A percentile compares a stretch with the other conserved stretches of the same genome.
Evolutionary conservation across 345 rosid genomes (phyloP).

Genomic region (Reutealis trisperma): DNA sequence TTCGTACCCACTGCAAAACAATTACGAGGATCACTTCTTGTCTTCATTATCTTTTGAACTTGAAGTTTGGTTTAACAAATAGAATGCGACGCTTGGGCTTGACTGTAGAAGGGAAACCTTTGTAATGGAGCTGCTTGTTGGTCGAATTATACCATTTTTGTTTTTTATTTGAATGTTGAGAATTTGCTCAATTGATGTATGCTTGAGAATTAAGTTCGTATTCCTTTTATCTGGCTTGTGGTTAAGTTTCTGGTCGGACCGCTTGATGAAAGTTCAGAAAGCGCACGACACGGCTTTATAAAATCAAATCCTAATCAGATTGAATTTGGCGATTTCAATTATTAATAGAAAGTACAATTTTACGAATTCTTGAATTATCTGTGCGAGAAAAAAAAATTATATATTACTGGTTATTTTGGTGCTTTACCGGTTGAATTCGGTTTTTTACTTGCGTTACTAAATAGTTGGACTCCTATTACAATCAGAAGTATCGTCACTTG

Average conservation of each 20-base stretch:
- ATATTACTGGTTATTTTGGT: too few relatives aligned
- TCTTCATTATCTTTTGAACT: too few relatives aligned
- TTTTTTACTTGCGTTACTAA: too few relatives aligned
- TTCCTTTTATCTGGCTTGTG: not conserved
- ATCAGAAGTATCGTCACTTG: too few relatives aligned
- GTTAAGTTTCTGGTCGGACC: not conserved
- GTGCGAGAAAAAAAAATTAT: too few relatives aligned
- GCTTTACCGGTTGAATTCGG: too few relatives aligned
- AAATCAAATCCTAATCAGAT: too few relatives aligned
- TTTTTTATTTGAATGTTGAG: not conserved
- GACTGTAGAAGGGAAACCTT: not conserved
- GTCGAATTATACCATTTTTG: not conserved
- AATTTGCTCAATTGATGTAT: not conserved
- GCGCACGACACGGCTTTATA: too few relatives aligned
- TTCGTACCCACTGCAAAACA: not conserved
- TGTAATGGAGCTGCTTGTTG: not conserved
- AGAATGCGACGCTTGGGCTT: not conserved
- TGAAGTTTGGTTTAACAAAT: not conserved
- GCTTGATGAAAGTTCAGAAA: not conserved
- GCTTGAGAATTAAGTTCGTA: not conserved
- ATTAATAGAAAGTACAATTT: too few relatives aligned
- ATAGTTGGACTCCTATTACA: too few relatives aligned
- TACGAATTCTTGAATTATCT: too few relatives aligned
- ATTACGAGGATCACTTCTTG: not conserved
- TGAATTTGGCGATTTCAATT: too few relatives aligned